phyloP scores from a whole-genome alignment of 192 early-diverging fungal species.

The Coemansia sp. region DNA sequence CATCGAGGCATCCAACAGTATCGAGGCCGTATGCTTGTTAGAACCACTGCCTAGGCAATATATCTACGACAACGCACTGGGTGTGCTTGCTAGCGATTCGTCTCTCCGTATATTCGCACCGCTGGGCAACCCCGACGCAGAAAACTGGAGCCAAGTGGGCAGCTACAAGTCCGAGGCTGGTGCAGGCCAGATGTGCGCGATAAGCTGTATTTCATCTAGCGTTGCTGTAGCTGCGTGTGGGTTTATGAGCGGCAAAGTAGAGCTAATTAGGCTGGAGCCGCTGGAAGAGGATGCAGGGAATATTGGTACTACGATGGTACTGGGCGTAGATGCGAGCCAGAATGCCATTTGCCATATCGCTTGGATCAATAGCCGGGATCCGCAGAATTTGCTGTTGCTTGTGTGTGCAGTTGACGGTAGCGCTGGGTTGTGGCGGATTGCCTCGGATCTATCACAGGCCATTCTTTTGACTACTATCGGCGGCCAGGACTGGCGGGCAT shows the following conservation, averaged over 20 bases:
- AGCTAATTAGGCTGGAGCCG: conserved; percentile 20
- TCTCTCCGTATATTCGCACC: conserved; percentile 33
- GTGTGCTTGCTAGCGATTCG: conserved; percentile 40
- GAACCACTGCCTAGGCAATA: conserved; percentile 30
- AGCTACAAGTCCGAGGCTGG: conserved; percentile 23
- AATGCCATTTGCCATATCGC: conserved; percentile 16
- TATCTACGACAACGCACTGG: conserved; percentile 19
- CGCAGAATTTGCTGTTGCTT: conserved; percentile 7
- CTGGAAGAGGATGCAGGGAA: no score
- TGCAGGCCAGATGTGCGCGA: conserved; percentile 25
- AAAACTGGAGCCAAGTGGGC: conserved; percentile 40
- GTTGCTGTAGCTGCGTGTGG: conserved; percentile 34
- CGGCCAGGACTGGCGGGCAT: conserved; percentile 34
- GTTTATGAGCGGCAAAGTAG: conserved; percentile 24
- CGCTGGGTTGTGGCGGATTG: conserved; percentile 29
- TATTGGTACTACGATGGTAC: conserved; percentile 2
- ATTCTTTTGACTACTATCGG: conserved; percentile 6
- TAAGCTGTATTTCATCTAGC: conserved; percentile 8
- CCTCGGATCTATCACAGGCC: conserved; percentile 18
- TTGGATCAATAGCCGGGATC: conserved; percentile 18
- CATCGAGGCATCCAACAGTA: conserved; percentile 19
- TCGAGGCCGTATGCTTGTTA: conserved; percentile 34
- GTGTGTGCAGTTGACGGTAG: conserved; percentile 33
- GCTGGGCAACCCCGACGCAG: conserved; percentile 17
- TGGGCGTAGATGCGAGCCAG: conserved; percentile 12